Evolutionary conservation across 257 asterid genomes (phyloP), one percentile per base, ranked within the genome.

Genomic region (Gentiana straminea): DNA sequence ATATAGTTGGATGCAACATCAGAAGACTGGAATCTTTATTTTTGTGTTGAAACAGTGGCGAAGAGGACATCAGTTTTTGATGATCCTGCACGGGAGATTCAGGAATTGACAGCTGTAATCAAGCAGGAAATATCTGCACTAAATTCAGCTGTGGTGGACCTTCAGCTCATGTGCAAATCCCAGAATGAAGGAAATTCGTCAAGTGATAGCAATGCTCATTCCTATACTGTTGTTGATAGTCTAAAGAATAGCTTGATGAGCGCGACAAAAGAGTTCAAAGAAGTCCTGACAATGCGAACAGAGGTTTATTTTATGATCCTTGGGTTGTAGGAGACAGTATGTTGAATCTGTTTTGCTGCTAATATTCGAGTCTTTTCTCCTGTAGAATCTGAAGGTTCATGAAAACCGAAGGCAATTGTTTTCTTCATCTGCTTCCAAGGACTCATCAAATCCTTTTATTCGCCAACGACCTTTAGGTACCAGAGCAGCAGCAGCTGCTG

Each of bases 391-490:
- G 73, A 84, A 79, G 79, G 90, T 84, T 58, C 89, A 78, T 59
- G 94, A 82, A 68, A 75, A 79, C 52, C 74, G 94, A 68, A 88
- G 79, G 70, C 96, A 84, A 60, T 62, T 82, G 63, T 88, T 82
- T 68, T 82, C 96, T 49, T 78, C 96, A 13, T 79, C 62, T 67
- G 74, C 75, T 63, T 74, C 96, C n/a, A 77, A 86, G 57, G 94
- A 88, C 64, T 70, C 84, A 47, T 50, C 94, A 53, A 79, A 76
- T 52, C 89, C 93, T 49, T 64, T 88, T 57, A 85, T 75, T 69
- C 92, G 95, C 60, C 96, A 87, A 64, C 95, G 96, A 35, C 98
- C 98, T 5, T 76, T 90, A 70, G 91, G 85, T 58, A 63, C 91
- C 66, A 84, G 75, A 73, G 12, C 94, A 65, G 65, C 84, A 57